Conservation (phyloP, 495 filamentous ascomycete species). For the Bryoglossum gracile region DNA sequence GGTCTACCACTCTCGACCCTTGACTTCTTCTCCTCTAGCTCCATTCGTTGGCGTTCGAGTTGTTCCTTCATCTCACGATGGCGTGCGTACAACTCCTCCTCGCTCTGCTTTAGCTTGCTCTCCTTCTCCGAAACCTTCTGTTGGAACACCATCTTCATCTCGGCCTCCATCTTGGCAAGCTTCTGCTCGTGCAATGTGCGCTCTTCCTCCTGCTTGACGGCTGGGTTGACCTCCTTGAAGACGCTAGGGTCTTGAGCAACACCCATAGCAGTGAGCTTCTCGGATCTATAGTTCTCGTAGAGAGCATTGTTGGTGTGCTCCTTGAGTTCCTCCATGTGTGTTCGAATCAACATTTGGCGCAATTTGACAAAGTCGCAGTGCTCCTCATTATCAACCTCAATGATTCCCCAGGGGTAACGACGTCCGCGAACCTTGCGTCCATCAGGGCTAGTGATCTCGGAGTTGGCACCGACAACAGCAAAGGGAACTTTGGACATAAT, state of each 20-base stretch:
- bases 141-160: constrained; percentile 99
- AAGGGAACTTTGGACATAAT: constrained; percentile 99
- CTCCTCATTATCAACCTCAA: constrained; percentile 99
- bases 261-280: constrained; percentile 97
- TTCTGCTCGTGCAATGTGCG: constrained; percentile 97
- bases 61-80: constrained; percentile 99
- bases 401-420: constrained; percentile 96
- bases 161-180: constrained; percentile 98
- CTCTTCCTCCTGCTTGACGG: constrained; percentile 99
- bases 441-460: constrained; percentile 82
- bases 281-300: constrained; percentile 99
- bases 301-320: constrained; percentile 98
- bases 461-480: constrained; percentile 93
- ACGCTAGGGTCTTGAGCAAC: constrained; percentile 96
- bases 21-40: constrained; percentile 95
- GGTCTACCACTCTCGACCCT: constrained; percentile 90
- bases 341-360: constrained; percentile 98
- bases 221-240: constrained; percentile 99
- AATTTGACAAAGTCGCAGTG: constrained; percentile 99
- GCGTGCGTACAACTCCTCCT: constrained; percentile 95
- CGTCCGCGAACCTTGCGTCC: constrained; percentile 95
- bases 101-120: constrained; percentile 97
- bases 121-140: constrained; percentile 99
- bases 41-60: constrained; percentile 83
- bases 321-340: constrained; percentile 99